phyloP scores from a whole-genome alignment of 139 green algal genomes.

The Tetradesmus lagerheimii region DNA sequence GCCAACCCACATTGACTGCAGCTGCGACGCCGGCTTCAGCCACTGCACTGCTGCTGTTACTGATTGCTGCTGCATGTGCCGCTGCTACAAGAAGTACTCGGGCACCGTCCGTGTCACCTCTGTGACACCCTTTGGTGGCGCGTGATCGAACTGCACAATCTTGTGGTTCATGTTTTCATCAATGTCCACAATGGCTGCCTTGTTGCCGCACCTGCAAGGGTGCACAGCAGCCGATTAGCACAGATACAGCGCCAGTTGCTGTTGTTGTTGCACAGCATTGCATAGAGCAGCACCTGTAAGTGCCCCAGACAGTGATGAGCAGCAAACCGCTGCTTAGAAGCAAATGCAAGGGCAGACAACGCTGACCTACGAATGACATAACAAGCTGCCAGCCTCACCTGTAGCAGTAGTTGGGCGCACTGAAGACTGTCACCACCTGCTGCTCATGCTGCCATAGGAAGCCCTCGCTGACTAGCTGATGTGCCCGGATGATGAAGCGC shows the following conservation, averaged over 20 bases:
- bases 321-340: neutral
- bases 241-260: neutral
- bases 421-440: slow-evolving; percentile 96
- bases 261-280: neutral
- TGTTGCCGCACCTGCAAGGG: slow-evolving; percentile 27
- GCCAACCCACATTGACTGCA: neutral
- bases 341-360: neutral
- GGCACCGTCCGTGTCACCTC: slow-evolving; percentile 68
- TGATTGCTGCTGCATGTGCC: neutral
- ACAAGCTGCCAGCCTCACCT: slow-evolving; percentile 66
- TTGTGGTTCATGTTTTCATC: slow-evolving; percentile 78
- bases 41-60: too few species aligned
- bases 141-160: slow-evolving; percentile 72
- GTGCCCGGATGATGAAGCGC: slow-evolving; percentile 97
- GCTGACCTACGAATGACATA: neutral
- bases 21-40: too few species aligned
- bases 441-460: slow-evolving; percentile 92
- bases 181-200: slow-evolving; percentile 73
- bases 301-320: too few species aligned
- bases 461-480: slow-evolving; percentile 96
- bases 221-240: neutral
- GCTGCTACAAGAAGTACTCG: slow-evolving; percentile 71
- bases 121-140: slow-evolving; percentile 72
- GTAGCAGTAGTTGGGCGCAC: slow-evolving; percentile 99
- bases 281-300: too few species aligned